Base-by-base conservation (phyloP, 2,329 filamentous ascomycete species). In the Stachybotrys chlorohalonatus region DNA sequence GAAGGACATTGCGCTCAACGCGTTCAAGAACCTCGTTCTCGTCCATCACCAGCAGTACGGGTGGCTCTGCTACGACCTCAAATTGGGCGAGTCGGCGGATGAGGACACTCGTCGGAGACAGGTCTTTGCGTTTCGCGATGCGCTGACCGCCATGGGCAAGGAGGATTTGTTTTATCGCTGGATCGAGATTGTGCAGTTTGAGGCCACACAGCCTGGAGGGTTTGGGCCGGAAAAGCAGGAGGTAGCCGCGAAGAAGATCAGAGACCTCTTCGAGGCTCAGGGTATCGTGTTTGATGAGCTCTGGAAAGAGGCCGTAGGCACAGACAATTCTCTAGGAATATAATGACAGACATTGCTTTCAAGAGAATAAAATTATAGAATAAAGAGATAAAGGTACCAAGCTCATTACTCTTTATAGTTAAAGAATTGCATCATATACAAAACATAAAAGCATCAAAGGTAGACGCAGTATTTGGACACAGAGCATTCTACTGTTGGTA, bases 141-240 rank as follows among this genome's bases (percentile, higher is more conserved):
- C 84, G 17, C 77, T 96, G 61, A 79, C 81, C 1, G 79, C 79
- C 3, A 77, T 94, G 70, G 90, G 87, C 48, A 95, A 96, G 71
- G 92, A 96, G 69, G 84, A 87, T 59, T 70, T 96, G 53, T 96
- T 96, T 73, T 96, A 89, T 73, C 83, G 87, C 54, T 96, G 91
- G 90, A 89, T 96, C 51, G 92, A 96, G 74, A 81, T 95, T 65
- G 85, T 96, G 52, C 91, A 96, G 72, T 95, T 84, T 64, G 91
- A 96, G 72, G 86, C 89, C 47, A 86, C 84, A 42, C 81, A 82
- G 60, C 88, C 90, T 0, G 89, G 86, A 16, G 89, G 89, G 0
- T 95, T 95, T 65, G 88, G 86, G 1, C 74, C 78, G 0, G 87
- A 91, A 66, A 80, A 84, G 64, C 90, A 95, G 70, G 76, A 82